Evolutionary conservation across 495 filamentous ascomycete genomes (phyloP).

Genomic region (Achaetomiella virescens): DNA sequence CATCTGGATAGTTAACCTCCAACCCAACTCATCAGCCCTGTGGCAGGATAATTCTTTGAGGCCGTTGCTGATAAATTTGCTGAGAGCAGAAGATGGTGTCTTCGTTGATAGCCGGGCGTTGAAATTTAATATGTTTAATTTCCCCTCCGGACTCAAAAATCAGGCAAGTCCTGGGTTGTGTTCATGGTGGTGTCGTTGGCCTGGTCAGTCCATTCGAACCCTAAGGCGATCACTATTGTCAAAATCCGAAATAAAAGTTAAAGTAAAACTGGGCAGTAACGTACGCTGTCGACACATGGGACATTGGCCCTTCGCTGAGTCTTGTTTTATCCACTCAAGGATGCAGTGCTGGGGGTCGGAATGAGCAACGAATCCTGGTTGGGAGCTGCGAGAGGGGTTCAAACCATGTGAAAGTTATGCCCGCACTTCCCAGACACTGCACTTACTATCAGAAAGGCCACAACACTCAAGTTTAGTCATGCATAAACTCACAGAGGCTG

Average conservation of each 20-base stretch:
- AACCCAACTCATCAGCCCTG: no score
- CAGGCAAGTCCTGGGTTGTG: conserved; percentile 7
- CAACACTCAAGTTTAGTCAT: neutral
- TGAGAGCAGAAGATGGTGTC: no score
- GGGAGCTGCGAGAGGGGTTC: neutral
- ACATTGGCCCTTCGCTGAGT: conserved; percentile 86
- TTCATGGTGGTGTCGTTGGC: conserved; percentile 20
- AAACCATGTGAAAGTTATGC: conserved; percentile 95
- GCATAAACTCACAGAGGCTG: conserved; percentile 64
- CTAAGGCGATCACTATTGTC: conserved; percentile 29
- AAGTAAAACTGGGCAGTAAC: conserved; percentile 22
- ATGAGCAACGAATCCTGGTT: neutral
- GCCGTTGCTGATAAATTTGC: no score
- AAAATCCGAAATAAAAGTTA: neutral
- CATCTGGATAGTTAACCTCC: no score
- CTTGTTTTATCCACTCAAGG: conserved; percentile 90
- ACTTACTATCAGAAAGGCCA: neutral
- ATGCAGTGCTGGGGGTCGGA: conserved; percentile 70
- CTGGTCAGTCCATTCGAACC: conserved; percentile 58
- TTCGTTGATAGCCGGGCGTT: no score
- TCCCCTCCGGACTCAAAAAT: neutral
- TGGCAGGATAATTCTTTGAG: no score
- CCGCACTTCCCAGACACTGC: conserved; percentile 91
- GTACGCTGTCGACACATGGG: conserved; percentile 97
- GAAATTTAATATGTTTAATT: no score